These are phyloP conservation scores for Mangifera indica DNA, from an alignment of 345 rosid species.

Conservation along the genomic window DNA sequence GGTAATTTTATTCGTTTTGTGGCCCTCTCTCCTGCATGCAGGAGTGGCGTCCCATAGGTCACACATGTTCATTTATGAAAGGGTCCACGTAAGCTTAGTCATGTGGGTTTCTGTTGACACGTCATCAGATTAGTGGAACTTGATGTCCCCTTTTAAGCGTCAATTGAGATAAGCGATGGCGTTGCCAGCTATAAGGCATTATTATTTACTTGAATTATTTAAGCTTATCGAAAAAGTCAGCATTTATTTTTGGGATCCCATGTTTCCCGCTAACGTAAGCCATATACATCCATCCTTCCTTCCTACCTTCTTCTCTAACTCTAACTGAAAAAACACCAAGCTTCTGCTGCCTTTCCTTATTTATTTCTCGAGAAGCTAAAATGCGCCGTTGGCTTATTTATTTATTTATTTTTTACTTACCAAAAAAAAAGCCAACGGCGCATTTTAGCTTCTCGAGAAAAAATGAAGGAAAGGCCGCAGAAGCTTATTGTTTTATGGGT, in stretches of 20 bases:
- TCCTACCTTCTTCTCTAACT: no score
- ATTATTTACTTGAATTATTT: slow-evolving; percentile 10
- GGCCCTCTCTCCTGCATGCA: no score
- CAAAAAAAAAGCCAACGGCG: slow-evolving; percentile 4
- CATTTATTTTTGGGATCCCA: slow-evolving; percentile 30
- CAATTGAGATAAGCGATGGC: slow-evolving; percentile 25
- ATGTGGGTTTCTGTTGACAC: slow-evolving; percentile 20
- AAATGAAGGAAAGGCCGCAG: not conserved
- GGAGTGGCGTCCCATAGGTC: no score
- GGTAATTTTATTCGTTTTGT: slow-evolving; percentile 15
- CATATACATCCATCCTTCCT: slow-evolving; percentile 32
- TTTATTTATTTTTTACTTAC: no score
- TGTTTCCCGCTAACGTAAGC: slow-evolving; percentile 35
- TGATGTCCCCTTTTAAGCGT: slow-evolving; percentile 33
- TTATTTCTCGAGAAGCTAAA: no score
- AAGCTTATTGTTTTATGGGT: no score
- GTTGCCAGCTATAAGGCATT: slow-evolving; percentile 49
- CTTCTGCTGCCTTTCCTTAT: no score
- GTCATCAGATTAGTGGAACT: slow-evolving; percentile 18
- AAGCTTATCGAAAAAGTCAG: slow-evolving; percentile 28
- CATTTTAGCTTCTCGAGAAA: slow-evolving; percentile 13
- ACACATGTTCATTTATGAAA: slow-evolving; percentile 19
- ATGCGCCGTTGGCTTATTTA: no score
- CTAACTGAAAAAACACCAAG: not conserved
- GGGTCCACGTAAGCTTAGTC: slow-evolving; percentile 17